Base-by-base conservation (phyloP, 2,329 filamentous ascomycete species). In the Stagonosporopsis cucurbitacearum region DNA sequence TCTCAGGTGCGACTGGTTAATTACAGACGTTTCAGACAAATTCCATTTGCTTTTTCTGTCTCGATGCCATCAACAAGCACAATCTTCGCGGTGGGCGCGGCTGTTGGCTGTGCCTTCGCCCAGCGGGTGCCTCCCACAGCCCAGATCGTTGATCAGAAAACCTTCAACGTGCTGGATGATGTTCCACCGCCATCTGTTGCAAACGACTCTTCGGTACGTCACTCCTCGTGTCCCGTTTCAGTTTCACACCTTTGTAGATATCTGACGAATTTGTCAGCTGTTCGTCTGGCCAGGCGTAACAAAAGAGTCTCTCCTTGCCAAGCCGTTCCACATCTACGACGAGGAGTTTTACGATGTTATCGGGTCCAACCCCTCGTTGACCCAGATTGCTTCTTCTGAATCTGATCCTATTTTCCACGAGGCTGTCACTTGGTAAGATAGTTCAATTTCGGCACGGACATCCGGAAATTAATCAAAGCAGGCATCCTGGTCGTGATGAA, bases 281-380 rank as follows among this genome's bases (percentile, higher is more conserved):
- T 67, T 67, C 23, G 36, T 62, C n/a, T 66, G 64, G 62, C 60
- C 65, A 19, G 59, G 65, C 9, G 57, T 62, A 9, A 67, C 65
- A 20, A 51, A 47, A 17, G 60, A 67, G 47, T 66, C 63, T 11
- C 49, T 67, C 17, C 32, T 40, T 6, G 65, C 58, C 9, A 66
- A 67, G 50, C 65, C 65, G 17, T 67, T 67, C 50, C 65, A 66
- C 56, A 61, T 67, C 47, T 67, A 65, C 44, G 65, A 67, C n/a
- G 57, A 65, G 13, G 65, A 67, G 30, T 67, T 67, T 23, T 65
- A 61, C 39, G 62, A 67, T 46, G 65, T 67, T 17, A 67, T 67
- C 52, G 65, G 65, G 37, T 45, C 54, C 7, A 54, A 64, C 32
- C 65, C 65, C 6, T 65, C 63, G 19, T 50, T 67, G 54, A 66